A percentile compares a stretch with the other conserved stretches of the same genome.
Conservation (phyloP, 768 basidiomycete genomes). For the Epithele typhae region DNA sequence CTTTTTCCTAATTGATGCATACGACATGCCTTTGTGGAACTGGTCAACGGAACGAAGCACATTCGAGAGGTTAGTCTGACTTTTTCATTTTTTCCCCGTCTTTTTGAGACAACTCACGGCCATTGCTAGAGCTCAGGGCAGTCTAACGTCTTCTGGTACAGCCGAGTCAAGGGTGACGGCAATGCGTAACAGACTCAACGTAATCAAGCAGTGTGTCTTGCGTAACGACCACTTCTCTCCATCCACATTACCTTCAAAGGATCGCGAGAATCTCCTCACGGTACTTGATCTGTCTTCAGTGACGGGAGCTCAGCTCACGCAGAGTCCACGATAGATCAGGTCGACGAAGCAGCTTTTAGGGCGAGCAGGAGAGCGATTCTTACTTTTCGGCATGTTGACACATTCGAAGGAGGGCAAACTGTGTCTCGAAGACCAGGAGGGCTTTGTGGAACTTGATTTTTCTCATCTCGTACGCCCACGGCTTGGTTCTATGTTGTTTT, state of each 20-base stretch:
- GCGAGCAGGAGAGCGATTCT: conserved; percentile 82
- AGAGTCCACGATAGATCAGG: too few relatives aligned
- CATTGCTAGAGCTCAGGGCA: conserved; percentile 45
- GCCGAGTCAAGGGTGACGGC: conserved; percentile 78
- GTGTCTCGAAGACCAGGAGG: conserved; percentile 92
- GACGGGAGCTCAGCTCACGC: too few relatives aligned
- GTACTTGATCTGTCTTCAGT: too few relatives aligned
- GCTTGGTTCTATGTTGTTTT: too few relatives aligned
- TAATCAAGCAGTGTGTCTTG: conserved; percentile 90
- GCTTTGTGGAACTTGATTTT: conserved; percentile 83
- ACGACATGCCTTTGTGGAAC: conserved; percentile 93
- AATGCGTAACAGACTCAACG: conserved; percentile 78
- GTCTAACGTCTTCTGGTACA: conserved; percentile 73
- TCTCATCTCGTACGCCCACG: conserved; percentile 64
- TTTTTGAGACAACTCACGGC: too few relatives aligned
- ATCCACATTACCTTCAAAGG: conserved; percentile 85
- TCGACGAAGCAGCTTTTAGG: conserved; percentile 96
- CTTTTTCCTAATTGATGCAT: conserved; percentile 81
- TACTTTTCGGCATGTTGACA: conserved; percentile 89
- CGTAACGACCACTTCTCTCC: conserved; percentile 98
- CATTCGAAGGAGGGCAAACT: conserved; percentile 88
- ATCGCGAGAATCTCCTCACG: conserved; percentile 84
- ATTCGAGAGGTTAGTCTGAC: conserved; percentile 70
- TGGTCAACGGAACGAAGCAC: conserved; percentile 85
- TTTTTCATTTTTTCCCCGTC: too few relatives aligned